A percentile compares a stretch with the other conserved stretches of the same genome.
Conservation (phyloP, 257 asterid genomes). For the Solanum appendiculatum region DNA sequence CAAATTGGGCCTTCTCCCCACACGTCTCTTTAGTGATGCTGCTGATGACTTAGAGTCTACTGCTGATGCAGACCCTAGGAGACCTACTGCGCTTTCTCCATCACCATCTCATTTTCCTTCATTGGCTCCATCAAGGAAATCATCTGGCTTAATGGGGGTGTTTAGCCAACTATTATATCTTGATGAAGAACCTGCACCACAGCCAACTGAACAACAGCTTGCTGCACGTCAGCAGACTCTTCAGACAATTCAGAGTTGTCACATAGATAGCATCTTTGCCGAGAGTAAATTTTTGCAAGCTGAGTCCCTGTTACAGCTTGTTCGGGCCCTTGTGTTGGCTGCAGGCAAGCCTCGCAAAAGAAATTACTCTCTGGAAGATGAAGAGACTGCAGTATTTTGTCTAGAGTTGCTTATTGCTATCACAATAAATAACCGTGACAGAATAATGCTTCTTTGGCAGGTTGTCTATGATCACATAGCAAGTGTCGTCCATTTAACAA, state of each 20-base stretch:
- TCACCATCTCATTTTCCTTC: conserved; percentile 30
- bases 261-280: conserved; percentile 67
- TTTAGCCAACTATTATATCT: conserved; percentile 69
- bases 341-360: conserved; percentile 52
- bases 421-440: conserved; percentile 68
- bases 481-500: conserved; percentile 63
- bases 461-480: conserved; percentile 74
- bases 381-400: conserved; percentile 66
- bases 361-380: conserved; percentile 45
- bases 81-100: conserved; percentile 24
- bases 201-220: conserved; percentile 73
- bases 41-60: conserved; percentile 48
- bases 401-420: conserved; percentile 76
- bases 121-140: conserved; percentile 40
- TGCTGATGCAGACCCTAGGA: conserved; percentile 34
- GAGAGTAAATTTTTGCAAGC: conserved; percentile 89
- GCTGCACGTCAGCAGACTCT: conserved; percentile 70
- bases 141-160: conserved; percentile 74
- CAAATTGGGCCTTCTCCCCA: conserved; percentile 77
- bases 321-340: conserved; percentile 62
- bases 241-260: conserved; percentile 73
- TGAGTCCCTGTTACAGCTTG: conserved; percentile 73
- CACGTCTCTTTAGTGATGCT: conserved; percentile 81
- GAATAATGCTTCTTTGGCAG: conserved; percentile 86
- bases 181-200: conserved; percentile 69